Conservation (phyloP, 768 basidiomycete genomes). For the Mycena epipterygia region DNA sequence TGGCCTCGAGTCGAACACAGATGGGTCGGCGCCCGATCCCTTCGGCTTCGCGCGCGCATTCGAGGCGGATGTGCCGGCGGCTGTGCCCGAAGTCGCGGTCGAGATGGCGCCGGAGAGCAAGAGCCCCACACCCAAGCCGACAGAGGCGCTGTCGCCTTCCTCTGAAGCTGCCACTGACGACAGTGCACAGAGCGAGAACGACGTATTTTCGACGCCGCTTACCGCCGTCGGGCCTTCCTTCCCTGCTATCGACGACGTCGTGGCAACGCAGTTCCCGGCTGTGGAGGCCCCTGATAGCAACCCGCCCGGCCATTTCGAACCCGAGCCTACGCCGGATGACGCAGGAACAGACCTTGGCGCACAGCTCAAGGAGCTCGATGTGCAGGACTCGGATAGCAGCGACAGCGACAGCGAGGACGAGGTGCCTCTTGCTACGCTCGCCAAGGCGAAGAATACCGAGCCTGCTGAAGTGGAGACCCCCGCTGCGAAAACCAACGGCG, state of each 20-base stretch:
- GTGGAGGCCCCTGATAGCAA: slow-evolving; percentile 4
- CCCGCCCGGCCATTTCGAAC: slow-evolving; percentile 28
- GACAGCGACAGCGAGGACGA: slow-evolving; percentile 70
- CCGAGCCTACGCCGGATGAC: slow-evolving; percentile 30
- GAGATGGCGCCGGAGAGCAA: slow-evolving; percentile 9
- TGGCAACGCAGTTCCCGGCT: slow-evolving; percentile 21
- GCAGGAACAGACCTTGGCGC: slow-evolving; percentile 66
- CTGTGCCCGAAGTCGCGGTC: slow-evolving; percentile 12
- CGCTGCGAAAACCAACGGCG: slow-evolving; percentile 30
- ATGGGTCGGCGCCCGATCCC: slow-evolving; percentile 42
- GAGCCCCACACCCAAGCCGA: slow-evolving; percentile 14
- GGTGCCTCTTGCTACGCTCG: slow-evolving; percentile 53
- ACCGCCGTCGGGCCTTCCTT: slow-evolving; percentile 55
- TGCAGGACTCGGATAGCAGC: slow-evolving; percentile 60
- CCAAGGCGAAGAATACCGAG: slow-evolving; percentile 42
- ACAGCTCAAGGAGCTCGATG: slow-evolving; percentile 71
- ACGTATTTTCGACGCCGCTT: slow-evolving; percentile 41
- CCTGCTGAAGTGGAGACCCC: slow-evolving; percentile 33
- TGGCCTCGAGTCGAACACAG: slow-evolving; percentile 53
- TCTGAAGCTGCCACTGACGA: slow-evolving; percentile 26
- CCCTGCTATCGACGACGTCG: slow-evolving; percentile 52
- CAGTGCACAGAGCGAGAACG: slow-evolving; percentile 31
- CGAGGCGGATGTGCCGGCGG: slow-evolving; percentile 30
- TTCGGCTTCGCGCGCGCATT: slow-evolving; percentile 45
- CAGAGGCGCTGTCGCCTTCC: slow-evolving; percentile 1